Evolutionary conservation across 1,284 basidiomycete genomes (phyloP).

Genomic region (Xerocomus tenax): DNA sequence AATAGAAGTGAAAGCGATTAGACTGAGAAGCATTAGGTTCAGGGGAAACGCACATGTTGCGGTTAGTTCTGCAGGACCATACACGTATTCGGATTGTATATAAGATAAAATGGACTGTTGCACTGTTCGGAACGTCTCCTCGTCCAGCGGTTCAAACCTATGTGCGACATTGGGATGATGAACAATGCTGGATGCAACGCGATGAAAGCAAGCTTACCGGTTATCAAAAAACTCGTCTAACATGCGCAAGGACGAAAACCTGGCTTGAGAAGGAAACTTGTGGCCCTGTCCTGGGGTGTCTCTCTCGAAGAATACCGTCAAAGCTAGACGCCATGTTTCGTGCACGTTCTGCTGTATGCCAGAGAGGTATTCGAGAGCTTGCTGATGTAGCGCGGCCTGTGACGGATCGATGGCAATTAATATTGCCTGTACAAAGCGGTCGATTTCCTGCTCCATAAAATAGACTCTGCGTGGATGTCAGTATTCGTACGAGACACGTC

Average conservation of each 20-base stretch:
- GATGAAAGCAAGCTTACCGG: conserved; percentile 46
- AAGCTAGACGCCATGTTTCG: conserved; percentile 71
- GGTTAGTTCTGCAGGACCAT: conserved; percentile 65
- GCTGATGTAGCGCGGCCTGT: conserved; percentile 59
- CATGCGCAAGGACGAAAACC: conserved; percentile 80
- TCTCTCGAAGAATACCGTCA: conserved; percentile 63
- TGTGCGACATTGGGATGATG: conserved; percentile 4
- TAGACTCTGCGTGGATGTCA: conserved; percentile 1
- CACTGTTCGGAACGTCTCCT: conserved; percentile 59
- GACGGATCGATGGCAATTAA: conserved; percentile 74
- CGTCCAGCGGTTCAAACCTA: conserved; percentile 65
- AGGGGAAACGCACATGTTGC: conserved; percentile 54
- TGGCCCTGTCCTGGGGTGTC: conserved; percentile 43
- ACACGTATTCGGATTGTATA: conserved; percentile 72
- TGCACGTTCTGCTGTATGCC: conserved; percentile 67
- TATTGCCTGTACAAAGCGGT: conserved; percentile 75
- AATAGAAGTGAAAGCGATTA: conserved; percentile 8
- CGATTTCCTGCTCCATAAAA: conserved; percentile 62
- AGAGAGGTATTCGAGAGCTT: conserved; percentile 75
- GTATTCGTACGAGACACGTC: conserved; percentile 14
- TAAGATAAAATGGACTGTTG: conserved; percentile 66
- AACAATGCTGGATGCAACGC: background rate
- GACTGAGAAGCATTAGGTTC: background rate
- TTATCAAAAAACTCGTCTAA: conserved; percentile 81
- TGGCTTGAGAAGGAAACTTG: conserved; percentile 65